A percentile compares a stretch with the other conserved stretches of the same genome.
These are phyloP conservation scores for Acanthamoeba royreba DNA, from an alignment of 208 protist genomes.

Conservation along the genomic window DNA sequence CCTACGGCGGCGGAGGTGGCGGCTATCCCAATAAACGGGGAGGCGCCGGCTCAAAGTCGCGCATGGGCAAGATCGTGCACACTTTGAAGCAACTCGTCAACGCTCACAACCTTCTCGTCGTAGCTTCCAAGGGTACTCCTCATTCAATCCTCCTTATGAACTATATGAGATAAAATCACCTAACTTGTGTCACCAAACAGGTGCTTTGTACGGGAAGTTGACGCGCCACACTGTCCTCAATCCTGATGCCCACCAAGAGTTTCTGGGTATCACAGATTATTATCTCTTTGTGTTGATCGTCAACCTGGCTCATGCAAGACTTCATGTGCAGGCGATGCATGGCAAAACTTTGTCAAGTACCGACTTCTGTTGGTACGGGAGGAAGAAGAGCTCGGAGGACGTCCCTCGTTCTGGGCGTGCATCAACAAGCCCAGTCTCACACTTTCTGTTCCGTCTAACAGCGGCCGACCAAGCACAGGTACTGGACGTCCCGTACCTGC, in stretches of 20 bases:
- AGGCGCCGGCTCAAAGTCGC: not conserved
- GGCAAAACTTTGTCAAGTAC: constrained; percentile 22
- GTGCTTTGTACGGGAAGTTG: not conserved
- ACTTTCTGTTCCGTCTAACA: not conserved
- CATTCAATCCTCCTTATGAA: not conserved
- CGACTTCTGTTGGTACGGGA: not conserved
- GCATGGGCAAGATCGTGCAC: not conserved
- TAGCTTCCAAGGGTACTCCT: not conserved
- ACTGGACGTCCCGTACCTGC: no score
- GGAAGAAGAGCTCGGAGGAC: not conserved
- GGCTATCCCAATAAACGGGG: not conserved
- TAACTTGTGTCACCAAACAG: not conserved
- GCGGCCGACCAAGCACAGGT: no score
- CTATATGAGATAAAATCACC: not conserved
- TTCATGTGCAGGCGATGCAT: not conserved
- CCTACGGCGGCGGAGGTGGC: not conserved
- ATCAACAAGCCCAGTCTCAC: not conserved
- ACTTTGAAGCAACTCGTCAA: constrained; percentile 8
- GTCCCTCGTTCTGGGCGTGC: not conserved
- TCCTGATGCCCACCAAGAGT: not conserved
- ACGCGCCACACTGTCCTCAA: not conserved
- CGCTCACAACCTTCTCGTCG: not conserved
- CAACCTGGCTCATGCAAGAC: no score
- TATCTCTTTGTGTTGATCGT: not conserved
- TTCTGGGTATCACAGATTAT: not conserved